Base-by-base conservation (phyloP, 1,284 basidiomycete genomes). In the Caloboletus inedulis region DNA sequence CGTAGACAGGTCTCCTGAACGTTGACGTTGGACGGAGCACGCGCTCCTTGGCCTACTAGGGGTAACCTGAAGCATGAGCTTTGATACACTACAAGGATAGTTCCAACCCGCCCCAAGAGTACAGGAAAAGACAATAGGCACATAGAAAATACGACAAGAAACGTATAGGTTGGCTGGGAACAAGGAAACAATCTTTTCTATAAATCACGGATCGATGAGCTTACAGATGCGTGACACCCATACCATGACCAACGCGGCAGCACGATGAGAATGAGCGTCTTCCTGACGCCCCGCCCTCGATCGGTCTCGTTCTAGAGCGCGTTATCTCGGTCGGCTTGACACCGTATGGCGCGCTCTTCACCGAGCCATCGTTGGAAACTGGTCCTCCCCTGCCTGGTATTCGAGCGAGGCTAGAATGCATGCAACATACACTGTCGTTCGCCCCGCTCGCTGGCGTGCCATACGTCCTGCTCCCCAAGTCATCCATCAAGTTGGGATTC, bases 1-100 rank as follows among this genome's bases (percentile, higher is more conserved):
- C 60, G 60, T 65, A 65, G 55, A 64, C 50, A 52, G 27, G 49
- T 47, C 44, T 50, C 43, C 48, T 29, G 49, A 54, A 53, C 36
- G 58, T 44, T 33, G 41, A 52, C 19, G 43, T 46, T 45, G 50
- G 30, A 51, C 23, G 36, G 43, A 13, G 31, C 31, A 35, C 10
- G 18, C 41, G 47, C 51, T 30, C 47, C 43, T 30, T 35, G 18
- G 43, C 36, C 43, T 41, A 19, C 36, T 21, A 19, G 37, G 19
- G 7, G 37, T 36, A 7, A 36, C 18, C 18, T 36, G 34, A 34
- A 27, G 27, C 7, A 8, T 8, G 27, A 27, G 27, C 27, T 27
- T 27, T 27, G 30, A 31, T 1, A 31, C 13, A 14, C 13, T 31
- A 7, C 30, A 27, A 27, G 27, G 7, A 27, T 8, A 27, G 7